Evolutionary conservation across 306 rosid species (phyloP).

Genomic region (Dryas drummondii): DNA sequence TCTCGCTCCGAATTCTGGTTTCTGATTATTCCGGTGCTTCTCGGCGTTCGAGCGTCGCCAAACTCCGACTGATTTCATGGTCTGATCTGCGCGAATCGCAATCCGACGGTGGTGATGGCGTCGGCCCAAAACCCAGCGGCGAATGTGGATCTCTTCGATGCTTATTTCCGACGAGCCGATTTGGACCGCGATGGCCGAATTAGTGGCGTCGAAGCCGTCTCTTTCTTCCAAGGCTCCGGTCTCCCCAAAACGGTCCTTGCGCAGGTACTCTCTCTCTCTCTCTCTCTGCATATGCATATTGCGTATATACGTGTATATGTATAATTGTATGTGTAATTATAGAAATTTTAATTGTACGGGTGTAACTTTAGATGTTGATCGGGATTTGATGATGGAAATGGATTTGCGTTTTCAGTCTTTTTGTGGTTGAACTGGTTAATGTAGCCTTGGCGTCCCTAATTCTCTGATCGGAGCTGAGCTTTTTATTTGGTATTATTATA

Average conservation of each 20-base stretch:
- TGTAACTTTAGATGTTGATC: neutral
- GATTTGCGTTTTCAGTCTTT: constrained; percentile 6
- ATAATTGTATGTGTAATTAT: neutral
- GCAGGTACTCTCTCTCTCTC: constrained; percentile 47
- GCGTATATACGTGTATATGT: neutral
- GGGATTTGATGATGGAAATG: constrained; percentile 18
- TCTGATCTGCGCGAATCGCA: constrained; percentile 51
- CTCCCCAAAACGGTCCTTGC: constrained; percentile 84
- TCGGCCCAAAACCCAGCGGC: constrained; percentile 60
- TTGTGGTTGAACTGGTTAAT: constrained; percentile 22
- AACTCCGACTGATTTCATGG: constrained; percentile 22
- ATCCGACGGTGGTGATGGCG: constrained; percentile 67
- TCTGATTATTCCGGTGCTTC: constrained; percentile 19
- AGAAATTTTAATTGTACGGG: neutral
- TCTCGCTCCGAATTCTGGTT: constrained; percentile 11
- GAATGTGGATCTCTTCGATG: constrained; percentile 96
- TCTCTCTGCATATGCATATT: neutral
- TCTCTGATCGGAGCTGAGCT: neutral
- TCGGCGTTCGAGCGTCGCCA: no score
- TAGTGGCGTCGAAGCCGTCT: constrained; percentile 88
- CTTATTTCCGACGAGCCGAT: constrained; percentile 91
- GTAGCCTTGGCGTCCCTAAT: neutral
- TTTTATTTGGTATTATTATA: neutral
- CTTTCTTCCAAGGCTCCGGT: constrained; percentile 94
- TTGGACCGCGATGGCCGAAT: constrained; percentile 97